Conservation (phyloP, 2,329 filamentous ascomycete species). For the Mycosphaerella sp. region DNA sequence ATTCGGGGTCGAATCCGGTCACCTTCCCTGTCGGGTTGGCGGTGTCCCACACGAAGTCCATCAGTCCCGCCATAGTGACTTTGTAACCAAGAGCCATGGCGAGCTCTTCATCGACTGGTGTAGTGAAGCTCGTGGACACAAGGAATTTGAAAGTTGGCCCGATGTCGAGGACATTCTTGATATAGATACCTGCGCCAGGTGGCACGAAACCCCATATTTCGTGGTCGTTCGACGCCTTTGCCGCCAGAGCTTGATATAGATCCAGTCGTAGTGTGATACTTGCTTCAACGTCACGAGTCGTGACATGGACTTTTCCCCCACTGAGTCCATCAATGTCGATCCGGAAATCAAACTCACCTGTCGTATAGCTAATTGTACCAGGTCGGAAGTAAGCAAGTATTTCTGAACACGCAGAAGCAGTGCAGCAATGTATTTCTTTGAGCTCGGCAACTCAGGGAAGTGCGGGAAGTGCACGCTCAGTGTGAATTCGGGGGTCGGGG, state of each 20-base stretch:
- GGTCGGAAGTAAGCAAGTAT: no score
- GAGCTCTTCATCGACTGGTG: not conserved
- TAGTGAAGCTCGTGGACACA: constrained; percentile 4
- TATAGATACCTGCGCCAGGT: constrained; percentile 9
- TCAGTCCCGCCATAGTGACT: not conserved
- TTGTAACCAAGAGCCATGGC: constrained; percentile 11
- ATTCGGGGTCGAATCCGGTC: constrained; percentile 7
- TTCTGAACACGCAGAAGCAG: no score
- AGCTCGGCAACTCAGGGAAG: no score
- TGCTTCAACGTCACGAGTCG: not conserved
- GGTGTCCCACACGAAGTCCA: constrained; percentile 2
- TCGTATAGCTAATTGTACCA: not conserved
- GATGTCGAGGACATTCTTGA: constrained; percentile 10
- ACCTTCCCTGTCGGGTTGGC: not conserved
- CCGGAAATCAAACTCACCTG: constrained; percentile 8
- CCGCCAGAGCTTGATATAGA: constrained; percentile 4
- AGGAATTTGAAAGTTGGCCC: constrained; percentile 12
- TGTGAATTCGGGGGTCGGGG: no score
- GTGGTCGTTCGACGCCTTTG: not conserved
- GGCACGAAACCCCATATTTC: constrained; percentile 10
- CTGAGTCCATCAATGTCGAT: constrained; percentile 3
- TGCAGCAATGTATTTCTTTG: no score
- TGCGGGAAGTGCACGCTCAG: no score
- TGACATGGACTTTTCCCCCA: not conserved
- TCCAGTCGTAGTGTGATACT: not conserved